Base-by-base conservation (phyloP, 169 alveolate genomes). In the Eimeria acervulina region DNA sequence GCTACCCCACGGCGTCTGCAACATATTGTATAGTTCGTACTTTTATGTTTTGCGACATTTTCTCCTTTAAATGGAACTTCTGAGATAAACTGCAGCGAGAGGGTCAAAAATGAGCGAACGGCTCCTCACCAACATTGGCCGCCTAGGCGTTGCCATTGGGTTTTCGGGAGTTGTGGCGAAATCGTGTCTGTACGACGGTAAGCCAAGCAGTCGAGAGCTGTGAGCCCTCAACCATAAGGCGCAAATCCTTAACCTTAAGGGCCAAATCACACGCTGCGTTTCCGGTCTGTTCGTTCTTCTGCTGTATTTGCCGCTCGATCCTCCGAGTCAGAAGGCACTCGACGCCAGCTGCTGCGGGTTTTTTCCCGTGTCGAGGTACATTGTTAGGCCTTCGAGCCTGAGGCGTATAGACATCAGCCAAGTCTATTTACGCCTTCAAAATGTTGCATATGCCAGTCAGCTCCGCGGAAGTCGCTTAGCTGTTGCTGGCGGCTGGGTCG, bases 171-270 rank as follows among this genome's bases (percentile, higher is more conserved):
- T 97, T 63, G 96, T 98, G 47, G 99, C 99, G 23, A 96, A 95
- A 95, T 96, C 98, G 31, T 98, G 98, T 70, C 96, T 98, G 91
- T 98, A 97, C 70, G 98, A 98, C 93, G 99, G 97, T 95, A 47
- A 52, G 96, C 8, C 51, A 33, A 23, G 19, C 55, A 63, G 26
- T 63, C 13, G 74, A 6, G 33, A 63, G 3, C 8, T n/a, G 6
- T n/a, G 17, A 26, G 8, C 74, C 74, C 2, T 63, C 33, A 63
- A 63, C 33, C 74, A 0, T 26, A 63, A 63, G 26, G 15, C 33
- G 17, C 74, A 63, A 63, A 26, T 26, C 13, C 15, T 63, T 33
- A 63, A 17, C 36, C 7, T 15, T 63, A 63, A n/a, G 38, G 15
- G 15, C 33, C 26, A 63, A 63, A 17, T 7, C 38, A 12, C 47